Percentiles rank a stretch among this genome's conserved stretches.
These are phyloP conservation scores for Platismatia glauca DNA, from an alignment of 495 filamentous ascomycete species.

Conservation along the genomic window DNA sequence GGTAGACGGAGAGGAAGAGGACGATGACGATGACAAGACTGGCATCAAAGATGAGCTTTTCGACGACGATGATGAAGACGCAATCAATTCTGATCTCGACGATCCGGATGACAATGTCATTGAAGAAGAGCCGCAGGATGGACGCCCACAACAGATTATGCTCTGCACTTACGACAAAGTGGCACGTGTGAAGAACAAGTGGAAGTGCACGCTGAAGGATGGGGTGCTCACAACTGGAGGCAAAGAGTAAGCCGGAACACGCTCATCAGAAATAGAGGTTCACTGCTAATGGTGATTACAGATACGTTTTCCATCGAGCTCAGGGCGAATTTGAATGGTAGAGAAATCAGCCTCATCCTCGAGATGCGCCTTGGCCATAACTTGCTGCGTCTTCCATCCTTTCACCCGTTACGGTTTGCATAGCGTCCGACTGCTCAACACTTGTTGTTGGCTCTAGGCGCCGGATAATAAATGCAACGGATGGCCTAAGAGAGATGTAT, in stretches of 20 bases:
- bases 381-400: not conserved
- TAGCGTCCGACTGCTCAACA: not conserved
- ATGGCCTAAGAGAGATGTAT: not conserved
- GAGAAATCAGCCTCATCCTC: not conserved
- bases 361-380: not conserved
- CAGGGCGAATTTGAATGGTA: conserved; percentile 98
- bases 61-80: conserved; percentile 59
- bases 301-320: conserved; percentile 95
- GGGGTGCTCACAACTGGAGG: conserved; percentile 84
- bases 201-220: conserved; percentile 98
- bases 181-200: conserved; percentile 99
- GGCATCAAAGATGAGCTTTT: conserved; percentile 45
- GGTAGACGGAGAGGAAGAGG: conserved; percentile 54
- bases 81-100: conserved; percentile 97
- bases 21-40: conserved; percentile 37
- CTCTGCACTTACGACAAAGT: conserved; percentile 99
- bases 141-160: conserved; percentile 73
- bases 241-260: conserved; percentile 52
- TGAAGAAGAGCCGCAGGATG: conserved; percentile 74
- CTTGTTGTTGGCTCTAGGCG: not conserved
- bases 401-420: not conserved
- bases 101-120: conserved; percentile 80
- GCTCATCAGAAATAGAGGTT: conserved; percentile 13
- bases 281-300: conserved; percentile 26
- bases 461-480: not conserved